phyloP scores from a whole-genome alignment of 2,329 filamentous ascomycete genomes.

The Fusarium anthophilum region DNA sequence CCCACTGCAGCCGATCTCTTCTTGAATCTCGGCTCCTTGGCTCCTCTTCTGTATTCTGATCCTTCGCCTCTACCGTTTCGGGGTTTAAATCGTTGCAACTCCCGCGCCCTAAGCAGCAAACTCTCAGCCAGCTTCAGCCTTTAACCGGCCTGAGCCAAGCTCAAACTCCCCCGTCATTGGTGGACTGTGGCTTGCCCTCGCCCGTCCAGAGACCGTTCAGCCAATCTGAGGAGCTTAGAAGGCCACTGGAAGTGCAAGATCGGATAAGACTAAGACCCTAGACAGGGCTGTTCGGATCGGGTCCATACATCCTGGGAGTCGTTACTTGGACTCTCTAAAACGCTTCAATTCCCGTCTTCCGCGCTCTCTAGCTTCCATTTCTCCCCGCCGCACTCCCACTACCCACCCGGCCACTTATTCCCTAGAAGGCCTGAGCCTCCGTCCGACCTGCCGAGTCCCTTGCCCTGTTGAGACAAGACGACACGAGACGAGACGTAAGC shows the following conservation, averaged over 20 bases:
- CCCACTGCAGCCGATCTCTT: slow-evolving; percentile 11
- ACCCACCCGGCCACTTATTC: slow-evolving; percentile 16
- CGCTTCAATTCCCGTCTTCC: slow-evolving; percentile 34
- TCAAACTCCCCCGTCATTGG: slow-evolving; percentile 17
- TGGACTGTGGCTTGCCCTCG: slow-evolving; percentile 26
- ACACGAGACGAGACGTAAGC: slow-evolving; percentile 9
- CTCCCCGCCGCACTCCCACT: slow-evolving; percentile 11
- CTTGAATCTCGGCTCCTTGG: slow-evolving; percentile 20
- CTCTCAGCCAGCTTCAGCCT: slow-evolving; percentile 15
- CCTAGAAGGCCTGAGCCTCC: slow-evolving; percentile 16
- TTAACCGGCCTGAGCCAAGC: slow-evolving; percentile 15
- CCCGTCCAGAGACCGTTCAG: not conserved
- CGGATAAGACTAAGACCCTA: slow-evolving; percentile 29
- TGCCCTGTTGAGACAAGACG: slow-evolving; percentile 10
- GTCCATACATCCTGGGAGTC: not conserved
- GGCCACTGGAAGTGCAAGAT: slow-evolving; percentile 15
- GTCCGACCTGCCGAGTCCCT: slow-evolving; percentile 6
- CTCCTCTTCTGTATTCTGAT: slow-evolving; percentile 4
- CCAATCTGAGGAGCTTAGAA: slow-evolving; percentile 16
- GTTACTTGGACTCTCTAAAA: slow-evolving; percentile 16
- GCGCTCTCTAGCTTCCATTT: slow-evolving; percentile 22
- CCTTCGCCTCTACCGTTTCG: slow-evolving; percentile 12
- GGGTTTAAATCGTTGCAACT: slow-evolving; percentile 20
- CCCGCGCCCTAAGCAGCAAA: slow-evolving; percentile 30
- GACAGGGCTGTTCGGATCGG: slow-evolving; percentile 21